Evolutionary conservation across 805 yeast genomes (phyloP), one percentile per base, ranked within the genome.

Genomic region (Yueomyces sinensis): DNA sequence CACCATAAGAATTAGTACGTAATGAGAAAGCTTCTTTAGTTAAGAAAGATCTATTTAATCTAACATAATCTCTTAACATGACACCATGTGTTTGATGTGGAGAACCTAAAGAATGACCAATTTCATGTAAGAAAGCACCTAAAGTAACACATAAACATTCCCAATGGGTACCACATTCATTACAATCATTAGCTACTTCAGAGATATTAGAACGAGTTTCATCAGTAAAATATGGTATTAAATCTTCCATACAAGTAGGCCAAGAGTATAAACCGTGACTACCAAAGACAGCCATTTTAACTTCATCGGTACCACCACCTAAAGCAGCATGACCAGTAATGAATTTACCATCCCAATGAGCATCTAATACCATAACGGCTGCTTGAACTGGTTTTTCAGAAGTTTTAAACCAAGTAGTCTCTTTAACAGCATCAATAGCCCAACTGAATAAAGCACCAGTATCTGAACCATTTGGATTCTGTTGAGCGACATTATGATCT

Each of bases 91-190:
- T 81, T 54, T 86, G 91, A 58, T 89, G 97, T 0, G 97, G 96
- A 42, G 89, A 81, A 1, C 95, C 95, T 28, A 89, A 62, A 19
- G 73, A 60, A 54, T 89, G 97, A 1, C 98, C 97, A 33, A 89
- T 78, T 52, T 89, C 97, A 56, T 91, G 97, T 80, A 87, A 67
- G 46, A 87, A 87, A 0, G 97, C 96, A 31, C 98, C 97, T 46
- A 82, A 52, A 2, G 95, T 82, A 24, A 89, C 69, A 39, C 80
- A 78, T 31, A 81, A 58, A 47, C 93, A 81, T 55, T 89, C 96
- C 95, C 95, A 91, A 37, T 78, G 69, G 1, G 93, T 69, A 0
- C 91, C 80, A 54, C 94, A 80, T 51, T 87, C 80, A 46, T 74
- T 71, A 44, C 78, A 65, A 56, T 91, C 98, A 56, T 91, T 87